A percentile compares a stretch with the other conserved stretches of the same genome.
phyloP scores from a whole-genome alignment of 2,329 filamentous ascomycete species.

The Claviceps humidiphila region DNA sequence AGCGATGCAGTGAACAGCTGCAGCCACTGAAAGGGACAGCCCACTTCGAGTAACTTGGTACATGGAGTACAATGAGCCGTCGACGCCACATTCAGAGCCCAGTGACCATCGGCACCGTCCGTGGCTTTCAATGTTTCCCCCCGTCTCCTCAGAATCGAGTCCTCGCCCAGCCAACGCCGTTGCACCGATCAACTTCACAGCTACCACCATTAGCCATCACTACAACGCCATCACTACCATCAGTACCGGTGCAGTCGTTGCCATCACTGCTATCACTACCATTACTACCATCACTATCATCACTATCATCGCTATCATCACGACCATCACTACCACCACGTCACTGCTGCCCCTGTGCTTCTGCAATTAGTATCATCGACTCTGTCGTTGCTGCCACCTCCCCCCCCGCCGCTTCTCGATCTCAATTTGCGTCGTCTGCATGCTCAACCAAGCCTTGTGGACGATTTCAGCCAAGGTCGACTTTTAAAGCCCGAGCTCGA shows the following conservation, averaged over 20 bases:
- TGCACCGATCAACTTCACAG: background rate
- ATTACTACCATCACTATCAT: background rate
- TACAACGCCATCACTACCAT: background rate
- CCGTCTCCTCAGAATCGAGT: background rate
- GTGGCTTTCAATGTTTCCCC: background rate
- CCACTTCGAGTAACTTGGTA: no score
- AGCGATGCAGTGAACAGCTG: no score
- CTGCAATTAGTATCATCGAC: constrained; percentile 1
- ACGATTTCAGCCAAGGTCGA: background rate
- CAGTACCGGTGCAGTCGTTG: background rate
- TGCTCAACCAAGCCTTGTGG: background rate
- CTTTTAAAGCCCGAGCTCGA: background rate
- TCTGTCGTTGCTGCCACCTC: background rate
- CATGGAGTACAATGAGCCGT: no score
- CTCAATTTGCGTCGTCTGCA: background rate
- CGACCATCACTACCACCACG: background rate
- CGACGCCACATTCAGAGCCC: background rate
- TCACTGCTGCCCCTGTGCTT: background rate
- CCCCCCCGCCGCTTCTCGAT: background rate
- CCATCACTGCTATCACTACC: background rate
- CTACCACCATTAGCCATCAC: background rate
- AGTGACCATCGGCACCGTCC: background rate
- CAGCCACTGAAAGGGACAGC: no score
- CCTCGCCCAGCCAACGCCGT: constrained; percentile 3
- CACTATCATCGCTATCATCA: background rate